Conservation (phyloP, 1,139 yeast genomes). For the Nadsonia commutata region DNA sequence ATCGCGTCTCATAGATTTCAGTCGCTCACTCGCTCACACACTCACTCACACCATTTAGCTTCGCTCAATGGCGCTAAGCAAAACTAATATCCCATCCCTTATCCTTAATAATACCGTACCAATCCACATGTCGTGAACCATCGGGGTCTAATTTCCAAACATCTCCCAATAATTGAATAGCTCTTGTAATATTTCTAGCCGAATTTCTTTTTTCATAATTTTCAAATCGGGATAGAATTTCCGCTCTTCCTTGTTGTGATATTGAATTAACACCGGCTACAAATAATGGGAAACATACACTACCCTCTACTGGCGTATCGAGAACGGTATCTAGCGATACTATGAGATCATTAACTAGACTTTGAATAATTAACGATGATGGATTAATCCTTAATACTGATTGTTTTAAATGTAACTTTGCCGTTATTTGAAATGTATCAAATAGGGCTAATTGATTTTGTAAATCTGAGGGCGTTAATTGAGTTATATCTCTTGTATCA, state of each 20-base stretch:
- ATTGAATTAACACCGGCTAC: constrained; percentile 62
- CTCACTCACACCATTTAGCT: too few species aligned
- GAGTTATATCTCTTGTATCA: constrained; percentile 32
- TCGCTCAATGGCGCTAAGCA: too few species aligned
- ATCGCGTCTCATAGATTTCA: too few species aligned
- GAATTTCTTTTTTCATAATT: constrained; percentile 45
- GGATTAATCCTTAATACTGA: constrained; percentile 48
- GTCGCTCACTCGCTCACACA: too few species aligned
- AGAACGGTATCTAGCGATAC: constrained; percentile 47
- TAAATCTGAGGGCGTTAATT: constrained; percentile 38
- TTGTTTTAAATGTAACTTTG: constrained; percentile 53
- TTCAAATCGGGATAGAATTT: constrained; percentile 40
- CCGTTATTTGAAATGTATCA: constrained; percentile 57
- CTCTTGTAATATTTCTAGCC: constrained; percentile 52
- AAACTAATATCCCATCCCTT: constrained; percentile 71
- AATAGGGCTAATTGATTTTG: constrained; percentile 57
- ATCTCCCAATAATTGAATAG: constrained; percentile 42
- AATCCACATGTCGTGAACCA: constrained; percentile 40
- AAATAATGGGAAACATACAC: constrained; percentile 61
- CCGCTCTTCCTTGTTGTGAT: constrained; percentile 27
- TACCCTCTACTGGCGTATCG: constrained; percentile 55
- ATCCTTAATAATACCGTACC: constrained; percentile 51
- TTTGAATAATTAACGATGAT: constrained; percentile 48
- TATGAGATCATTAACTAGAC: constrained; percentile 38
- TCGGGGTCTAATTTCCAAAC: constrained; percentile 37